A percentile compares a stretch with the other conserved stretches of the same genome.
Conservation (phyloP, 345 rosid species). For the Bretschneidera sinensis region DNA sequence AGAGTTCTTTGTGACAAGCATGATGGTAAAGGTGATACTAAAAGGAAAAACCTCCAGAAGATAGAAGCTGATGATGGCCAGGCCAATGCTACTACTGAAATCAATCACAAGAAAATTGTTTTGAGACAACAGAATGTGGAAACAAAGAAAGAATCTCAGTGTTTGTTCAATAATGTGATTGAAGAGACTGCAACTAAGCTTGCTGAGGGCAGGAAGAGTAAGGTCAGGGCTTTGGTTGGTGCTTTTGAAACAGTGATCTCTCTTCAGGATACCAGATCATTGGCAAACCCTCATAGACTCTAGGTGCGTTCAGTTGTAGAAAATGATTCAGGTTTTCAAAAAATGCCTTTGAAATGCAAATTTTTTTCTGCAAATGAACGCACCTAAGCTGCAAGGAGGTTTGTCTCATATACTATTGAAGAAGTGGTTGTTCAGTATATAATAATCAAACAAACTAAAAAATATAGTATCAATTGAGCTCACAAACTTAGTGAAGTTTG, state of each 20-base stretch:
- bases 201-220: conserved; percentile 51
- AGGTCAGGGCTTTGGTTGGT: conserved; percentile 86
- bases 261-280: conserved; percentile 50
- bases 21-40: conserved; percentile 22
- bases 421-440: too few relatives aligned
- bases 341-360: background rate
- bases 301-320: conserved; percentile 12
- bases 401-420: background rate
- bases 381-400: conserved; percentile 3
- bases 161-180: conserved; percentile 65
- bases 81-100: conserved; percentile 14
- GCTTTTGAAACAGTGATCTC: conserved; percentile 86
- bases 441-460: too few relatives aligned
- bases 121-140: conserved; percentile 47
- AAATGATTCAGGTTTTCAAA: background rate
- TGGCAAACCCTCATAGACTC: conserved; percentile 19
- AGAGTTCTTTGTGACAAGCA: conserved; percentile 30
- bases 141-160: conserved; percentile 35
- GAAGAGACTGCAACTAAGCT: conserved; percentile 74
- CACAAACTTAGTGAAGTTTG: too few relatives aligned
- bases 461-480: too few relatives aligned
- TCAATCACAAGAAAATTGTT: conserved; percentile 30
- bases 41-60: conserved; percentile 20
- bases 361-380: conserved; percentile 2
- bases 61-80: conserved; percentile 13